phyloP scores from a whole-genome alignment of 164 flowering plant genomes.

The Kingdonia uniflora region DNA sequence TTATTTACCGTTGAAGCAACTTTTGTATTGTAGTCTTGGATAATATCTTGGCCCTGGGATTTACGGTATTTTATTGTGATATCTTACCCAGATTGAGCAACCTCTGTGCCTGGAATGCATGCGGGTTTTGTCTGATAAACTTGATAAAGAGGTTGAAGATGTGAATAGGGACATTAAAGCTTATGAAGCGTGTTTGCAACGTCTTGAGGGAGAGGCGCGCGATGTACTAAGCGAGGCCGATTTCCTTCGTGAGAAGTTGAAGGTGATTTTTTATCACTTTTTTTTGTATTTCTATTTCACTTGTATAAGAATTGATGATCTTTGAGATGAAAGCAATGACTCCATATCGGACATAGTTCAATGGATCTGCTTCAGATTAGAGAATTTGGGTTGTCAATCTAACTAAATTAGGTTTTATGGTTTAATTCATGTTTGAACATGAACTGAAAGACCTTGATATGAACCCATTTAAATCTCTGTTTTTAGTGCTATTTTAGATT shows the following conservation, averaged over 20 bases:
- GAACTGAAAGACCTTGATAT: neutral
- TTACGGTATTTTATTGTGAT: neutral
- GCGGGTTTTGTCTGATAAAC: constrained; percentile 86
- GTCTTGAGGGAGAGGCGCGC: constrained; percentile 70
- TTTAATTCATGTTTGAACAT: too few relatives aligned
- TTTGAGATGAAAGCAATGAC: too few relatives aligned
- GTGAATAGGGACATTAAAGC: constrained; percentile 86
- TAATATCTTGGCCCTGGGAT: too few relatives aligned
- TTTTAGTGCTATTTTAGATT: constrained; percentile 34
- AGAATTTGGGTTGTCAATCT: too few relatives aligned
- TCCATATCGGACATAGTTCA: too few relatives aligned
- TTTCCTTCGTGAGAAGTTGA: constrained; percentile 76
- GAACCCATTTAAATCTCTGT: too few relatives aligned
- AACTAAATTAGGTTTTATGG: neutral
- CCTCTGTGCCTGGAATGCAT: constrained; percentile 97
- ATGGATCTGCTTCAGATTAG: too few relatives aligned
- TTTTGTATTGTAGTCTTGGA: too few relatives aligned
- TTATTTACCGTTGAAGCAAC: too few relatives aligned
- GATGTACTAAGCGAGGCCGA: constrained; percentile 85
- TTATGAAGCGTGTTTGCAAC: constrained; percentile 87
- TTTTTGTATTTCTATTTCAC: neutral
- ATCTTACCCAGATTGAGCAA: constrained; percentile 66
- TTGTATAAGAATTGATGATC: too few relatives aligned
- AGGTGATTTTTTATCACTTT: constrained; percentile 37
- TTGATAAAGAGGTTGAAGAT: constrained; percentile 98